Percentiles rank a stretch among this genome's conserved stretches.
phyloP scores from a whole-genome alignment of 306 rosid genomes.

The Cucurbita ficifolia region DNA sequence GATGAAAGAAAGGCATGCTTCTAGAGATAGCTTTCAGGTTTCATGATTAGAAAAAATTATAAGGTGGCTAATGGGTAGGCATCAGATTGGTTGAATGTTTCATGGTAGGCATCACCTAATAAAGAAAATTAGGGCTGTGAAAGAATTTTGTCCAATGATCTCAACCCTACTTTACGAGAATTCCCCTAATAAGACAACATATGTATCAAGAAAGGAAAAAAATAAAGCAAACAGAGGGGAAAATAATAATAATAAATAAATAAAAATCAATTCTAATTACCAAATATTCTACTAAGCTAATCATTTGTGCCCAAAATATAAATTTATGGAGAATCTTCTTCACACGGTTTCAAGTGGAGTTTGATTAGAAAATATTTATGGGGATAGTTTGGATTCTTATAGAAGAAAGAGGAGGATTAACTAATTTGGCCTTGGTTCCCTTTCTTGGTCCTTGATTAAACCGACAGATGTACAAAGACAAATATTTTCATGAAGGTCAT shows the following conservation, averaged over 20 bases:
- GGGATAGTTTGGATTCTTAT: conserved; percentile 6
- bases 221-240: neutral
- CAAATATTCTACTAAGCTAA: conserved; percentile 20
- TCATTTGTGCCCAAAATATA: conserved; percentile 13
- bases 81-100: conserved; percentile 2
- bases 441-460: neutral
- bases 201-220: neutral
- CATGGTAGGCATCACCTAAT: conserved; percentile 9
- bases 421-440: neutral
- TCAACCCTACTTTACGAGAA: neutral
- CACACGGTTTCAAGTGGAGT: conserved; percentile 4
- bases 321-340: conserved; percentile 11
- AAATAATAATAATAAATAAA: neutral
- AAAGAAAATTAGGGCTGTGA: neutral
- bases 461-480: neutral
- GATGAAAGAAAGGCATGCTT: neutral
- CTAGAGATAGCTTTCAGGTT: conserved; percentile 2
- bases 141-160: neutral
- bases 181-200: conserved; percentile 23
- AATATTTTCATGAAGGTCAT: neutral
- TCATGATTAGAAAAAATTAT: neutral
- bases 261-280: conserved; percentile 3
- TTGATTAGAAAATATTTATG: neutral
- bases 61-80: neutral
- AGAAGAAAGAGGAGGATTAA: neutral